Evolutionary conservation across 2,329 filamentous ascomycete species (phyloP), one percentile per base, ranked within the genome.

Genomic region (Paracorniculantispora psalliotae): DNA sequence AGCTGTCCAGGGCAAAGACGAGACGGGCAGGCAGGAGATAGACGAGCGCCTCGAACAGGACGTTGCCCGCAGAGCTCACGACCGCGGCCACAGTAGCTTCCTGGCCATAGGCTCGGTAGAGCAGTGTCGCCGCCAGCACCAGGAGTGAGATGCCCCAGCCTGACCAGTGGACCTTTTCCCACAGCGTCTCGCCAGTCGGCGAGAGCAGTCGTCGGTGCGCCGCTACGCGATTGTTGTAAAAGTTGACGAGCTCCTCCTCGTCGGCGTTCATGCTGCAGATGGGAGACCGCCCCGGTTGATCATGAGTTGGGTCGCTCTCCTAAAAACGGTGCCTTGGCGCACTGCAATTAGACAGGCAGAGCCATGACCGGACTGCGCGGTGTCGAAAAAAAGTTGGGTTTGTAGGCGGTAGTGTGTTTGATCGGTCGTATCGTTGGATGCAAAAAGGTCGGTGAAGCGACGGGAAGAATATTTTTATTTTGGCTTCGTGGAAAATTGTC

Each of bases 1-100:
- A 84, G 70, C 71, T 67, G 68, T 86, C 82, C 63, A 87, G 62
- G 56, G 79, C 73, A 72, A 84, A 81, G 37, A 90, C 71, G 1
- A 89, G 66, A 26, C 74, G 73, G 17, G 79, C 75, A 1, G 88
- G 88, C 15, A 80, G 79, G 33, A 82, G 52, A 63, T 78, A 77
- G 57, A 90, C 80, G 30, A 88, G 61, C 26, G 71, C 69, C 72
- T 88, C 82, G 86, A 87, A 90, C 39, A 85, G 67, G 55, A 85
- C 68, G 64, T 79, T 75, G 59, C 64, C 66, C 15, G 71, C 44
- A 21, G 69, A 61, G 49, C 62, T 64, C 44, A 70, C 48, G 5
- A 66, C 62, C 13, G 64, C 66, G 43, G 69, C 65, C 8, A 74
- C 58, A 4, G 71, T 67, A 19, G 67, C 61, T 13, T 73, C 67